Conservation (phyloP, 1,139 yeast genomes). For the Geotrichum carabidarum region DNA sequence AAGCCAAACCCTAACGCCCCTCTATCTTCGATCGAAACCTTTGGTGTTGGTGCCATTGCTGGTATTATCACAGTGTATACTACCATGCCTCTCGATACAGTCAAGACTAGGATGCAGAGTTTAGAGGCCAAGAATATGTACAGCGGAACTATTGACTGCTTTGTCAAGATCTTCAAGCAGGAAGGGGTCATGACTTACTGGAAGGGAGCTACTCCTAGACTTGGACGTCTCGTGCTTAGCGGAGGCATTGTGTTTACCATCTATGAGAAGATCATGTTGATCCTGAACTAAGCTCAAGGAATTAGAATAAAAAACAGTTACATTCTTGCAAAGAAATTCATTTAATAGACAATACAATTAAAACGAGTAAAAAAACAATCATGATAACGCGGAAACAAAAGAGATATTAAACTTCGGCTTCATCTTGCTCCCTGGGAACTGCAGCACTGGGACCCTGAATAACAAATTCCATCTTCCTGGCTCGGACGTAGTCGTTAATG, state of each 20-base stretch:
- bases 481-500: slow-evolving; percentile 62
- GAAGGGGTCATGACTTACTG: slow-evolving; percentile 93
- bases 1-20: slow-evolving; percentile 61
- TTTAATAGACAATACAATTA: background rate
- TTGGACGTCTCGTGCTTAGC: slow-evolving; percentile 84
- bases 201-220: slow-evolving; percentile 97
- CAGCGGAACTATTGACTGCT: slow-evolving; percentile 74
- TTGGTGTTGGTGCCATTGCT: slow-evolving; percentile 86
- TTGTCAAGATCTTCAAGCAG: slow-evolving; percentile 67
- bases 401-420: background rate
- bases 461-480: slow-evolving; percentile 67
- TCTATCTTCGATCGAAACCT: slow-evolving; percentile 71
- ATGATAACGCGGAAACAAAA: background rate
- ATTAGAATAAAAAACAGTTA: background rate
- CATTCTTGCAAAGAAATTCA: background rate
- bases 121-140: slow-evolving; percentile 71
- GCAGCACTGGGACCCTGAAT: slow-evolving; percentile 36
- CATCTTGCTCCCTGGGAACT: background rate
- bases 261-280: slow-evolving; percentile 76
- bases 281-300: slow-evolving; percentile 37
- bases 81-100: slow-evolving; percentile 97
- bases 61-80: slow-evolving; percentile 91
- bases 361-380: background rate
- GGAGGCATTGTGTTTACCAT: slow-evolving; percentile 96
- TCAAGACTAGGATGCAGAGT: slow-evolving; percentile 96